Evolutionary conservation across 805 yeast species (phyloP).

Genomic region (Kuraishia floccosa): DNA sequence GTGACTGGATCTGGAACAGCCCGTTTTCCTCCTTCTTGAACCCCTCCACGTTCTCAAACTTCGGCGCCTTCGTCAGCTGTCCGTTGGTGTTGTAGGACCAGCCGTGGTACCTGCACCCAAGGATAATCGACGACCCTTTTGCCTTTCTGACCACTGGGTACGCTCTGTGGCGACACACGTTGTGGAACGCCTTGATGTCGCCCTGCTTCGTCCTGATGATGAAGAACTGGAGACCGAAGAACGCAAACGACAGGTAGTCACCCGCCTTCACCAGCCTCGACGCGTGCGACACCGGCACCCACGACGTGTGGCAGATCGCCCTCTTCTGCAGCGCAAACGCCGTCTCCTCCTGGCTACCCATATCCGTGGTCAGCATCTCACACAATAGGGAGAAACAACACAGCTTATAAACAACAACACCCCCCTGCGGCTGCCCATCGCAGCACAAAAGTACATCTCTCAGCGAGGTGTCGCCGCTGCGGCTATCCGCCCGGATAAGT

Average conservation of each 20-base stretch:
- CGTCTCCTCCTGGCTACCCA: too few relatives aligned
- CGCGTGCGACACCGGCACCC: conserved; percentile 41
- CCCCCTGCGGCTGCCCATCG: too few relatives aligned
- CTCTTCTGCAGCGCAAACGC: conserved; percentile 47
- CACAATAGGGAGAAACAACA: too few relatives aligned
- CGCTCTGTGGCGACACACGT: conserved; percentile 56
- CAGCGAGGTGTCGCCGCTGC: too few relatives aligned
- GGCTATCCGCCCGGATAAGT: too few relatives aligned
- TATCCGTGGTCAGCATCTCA: too few relatives aligned
- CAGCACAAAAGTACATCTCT: too few relatives aligned
- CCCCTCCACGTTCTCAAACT: conserved; percentile 47
- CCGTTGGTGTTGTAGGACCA: conserved; percentile 60
- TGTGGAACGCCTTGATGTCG: conserved; percentile 46
- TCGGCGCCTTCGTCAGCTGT: conserved; percentile 47
- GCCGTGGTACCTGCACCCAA: conserved; percentile 55
- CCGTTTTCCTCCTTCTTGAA: conserved; percentile 45
- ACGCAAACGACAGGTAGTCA: conserved; percentile 37
- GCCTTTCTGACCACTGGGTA: conserved; percentile 50
- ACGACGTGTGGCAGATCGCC: conserved; percentile 41
- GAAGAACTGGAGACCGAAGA: conserved; percentile 44
- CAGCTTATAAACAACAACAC: too few relatives aligned
- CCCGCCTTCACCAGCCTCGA: conserved; percentile 46
- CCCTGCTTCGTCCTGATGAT: conserved; percentile 40
- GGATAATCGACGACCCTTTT: conserved; percentile 41
- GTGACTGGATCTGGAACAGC: conserved; percentile 40